Conservation (phyloP, 352 stramenopile species). For the Globisporangium spinosum region DNA sequence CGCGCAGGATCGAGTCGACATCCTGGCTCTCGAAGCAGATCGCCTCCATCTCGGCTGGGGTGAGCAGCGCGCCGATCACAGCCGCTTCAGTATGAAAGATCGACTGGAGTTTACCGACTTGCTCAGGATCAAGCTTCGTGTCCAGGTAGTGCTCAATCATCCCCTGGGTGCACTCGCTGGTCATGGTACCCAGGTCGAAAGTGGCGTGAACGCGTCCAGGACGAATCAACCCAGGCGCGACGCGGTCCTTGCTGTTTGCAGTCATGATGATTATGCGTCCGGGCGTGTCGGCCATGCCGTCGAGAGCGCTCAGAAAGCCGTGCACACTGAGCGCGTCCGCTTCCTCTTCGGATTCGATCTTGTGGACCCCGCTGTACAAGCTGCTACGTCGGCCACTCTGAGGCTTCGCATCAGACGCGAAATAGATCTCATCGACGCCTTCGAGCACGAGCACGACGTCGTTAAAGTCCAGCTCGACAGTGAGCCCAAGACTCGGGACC, state of each 20-base stretch:
- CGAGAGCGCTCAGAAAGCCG: conserved; percentile 7
- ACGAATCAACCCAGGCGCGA: conserved; percentile 7
- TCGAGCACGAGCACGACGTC: conserved; percentile 73
- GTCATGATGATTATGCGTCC: conserved; percentile 15
- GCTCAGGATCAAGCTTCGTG: conserved; percentile 47
- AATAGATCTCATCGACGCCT: conserved; percentile 37
- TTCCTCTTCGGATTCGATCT: background rate
- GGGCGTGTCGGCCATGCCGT: conserved; percentile 13
- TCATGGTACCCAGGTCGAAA: conserved; percentile 2
- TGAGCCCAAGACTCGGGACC: conserved; percentile 33
- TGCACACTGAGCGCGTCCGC: conserved; percentile 4
- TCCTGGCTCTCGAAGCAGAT: conserved; percentile 42
- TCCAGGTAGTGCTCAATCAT: conserved; percentile 35
- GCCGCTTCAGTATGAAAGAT: conserved; percentile 1
- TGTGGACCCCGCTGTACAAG: background rate
- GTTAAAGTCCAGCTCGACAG: conserved; percentile 42
- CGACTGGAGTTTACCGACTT: conserved; percentile 25
- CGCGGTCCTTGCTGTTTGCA: background rate
- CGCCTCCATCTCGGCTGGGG: conserved; percentile 39
- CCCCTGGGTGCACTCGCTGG: conserved; percentile 1
- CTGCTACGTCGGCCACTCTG: background rate
- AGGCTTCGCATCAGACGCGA: background rate
- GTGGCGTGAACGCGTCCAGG: conserved; percentile 11
- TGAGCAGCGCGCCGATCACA: conserved; percentile 6
- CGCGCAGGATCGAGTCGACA: conserved; percentile 34